A percentile compares a stretch with the other conserved stretches of the same genome.
phyloP scores from a whole-genome alignment of 2,329 filamentous ascomycete genomes.

The Sordariomycetes sp. region DNA sequence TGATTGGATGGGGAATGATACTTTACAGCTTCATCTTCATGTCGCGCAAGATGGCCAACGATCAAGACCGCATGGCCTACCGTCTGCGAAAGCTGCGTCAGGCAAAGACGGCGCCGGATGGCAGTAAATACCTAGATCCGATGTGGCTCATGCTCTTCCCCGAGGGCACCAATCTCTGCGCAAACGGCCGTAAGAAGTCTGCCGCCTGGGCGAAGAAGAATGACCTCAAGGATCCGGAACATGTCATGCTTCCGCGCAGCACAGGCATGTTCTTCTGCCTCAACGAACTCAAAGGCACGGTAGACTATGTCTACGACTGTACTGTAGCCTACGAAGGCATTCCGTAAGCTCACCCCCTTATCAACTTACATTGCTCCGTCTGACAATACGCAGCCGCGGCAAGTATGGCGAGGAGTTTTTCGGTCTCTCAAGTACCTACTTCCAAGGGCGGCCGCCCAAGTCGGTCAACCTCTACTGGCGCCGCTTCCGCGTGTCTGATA shows the following conservation, averaged over 20 bases:
- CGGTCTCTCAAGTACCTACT: conserved; percentile 76
- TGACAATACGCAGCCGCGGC: conserved; percentile 49
- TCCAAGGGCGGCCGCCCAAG: conserved; percentile 81
- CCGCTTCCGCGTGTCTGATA: conserved; percentile 69
- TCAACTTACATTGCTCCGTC: background rate
- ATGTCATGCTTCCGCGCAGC: conserved; percentile 68
- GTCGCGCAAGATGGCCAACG: conserved; percentile 78
- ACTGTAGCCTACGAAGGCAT: conserved; percentile 94
- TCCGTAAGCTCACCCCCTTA: conserved; percentile 51
- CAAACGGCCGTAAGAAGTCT: conserved; percentile 61
- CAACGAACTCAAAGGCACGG: conserved; percentile 61
- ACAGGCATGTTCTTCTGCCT: conserved; percentile 75
- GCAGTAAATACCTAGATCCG: conserved; percentile 53
- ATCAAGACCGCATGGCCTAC: conserved; percentile 66
- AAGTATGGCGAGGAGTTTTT: conserved; percentile 88
- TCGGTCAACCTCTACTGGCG: conserved; percentile 98
- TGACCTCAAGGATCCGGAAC: conserved; percentile 61
- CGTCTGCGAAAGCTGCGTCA: conserved; percentile 62
- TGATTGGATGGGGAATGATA: conserved; percentile 73
- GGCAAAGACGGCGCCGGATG: conserved; percentile 40
- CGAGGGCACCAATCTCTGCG: conserved; percentile 75
- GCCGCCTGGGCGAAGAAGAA: conserved; percentile 69
- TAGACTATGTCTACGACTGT: conserved; percentile 85
- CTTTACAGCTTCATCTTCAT: conserved; percentile 89
- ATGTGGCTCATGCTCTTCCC: conserved; percentile 91